Evolutionary conservation across 345 rosid genomes (phyloP).

Genomic region (Psidium guajava): DNA sequence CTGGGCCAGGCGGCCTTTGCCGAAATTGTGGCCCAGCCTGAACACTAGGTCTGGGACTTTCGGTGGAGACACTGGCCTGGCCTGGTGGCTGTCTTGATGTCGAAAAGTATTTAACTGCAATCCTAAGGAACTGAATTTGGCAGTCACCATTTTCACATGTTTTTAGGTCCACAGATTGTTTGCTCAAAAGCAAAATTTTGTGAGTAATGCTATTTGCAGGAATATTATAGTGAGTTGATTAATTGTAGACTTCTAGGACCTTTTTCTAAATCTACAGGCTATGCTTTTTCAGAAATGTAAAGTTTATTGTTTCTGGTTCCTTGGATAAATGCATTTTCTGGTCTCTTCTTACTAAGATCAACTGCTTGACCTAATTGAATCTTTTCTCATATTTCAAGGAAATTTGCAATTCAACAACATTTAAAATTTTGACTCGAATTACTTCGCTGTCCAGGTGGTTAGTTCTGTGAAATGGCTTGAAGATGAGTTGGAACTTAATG

Average conservation of each 20-base stretch:
- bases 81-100: background rate
- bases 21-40: background rate
- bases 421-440: background rate
- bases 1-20: background rate
- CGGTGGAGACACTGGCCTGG: too few relatives aligned
- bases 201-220: background rate
- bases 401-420: background rate
- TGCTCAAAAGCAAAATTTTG: background rate
- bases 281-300: background rate
- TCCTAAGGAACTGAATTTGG: background rate
- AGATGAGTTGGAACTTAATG: conserved; percentile 96
- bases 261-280: background rate
- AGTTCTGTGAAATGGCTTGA: conserved; percentile 99
- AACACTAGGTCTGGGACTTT: background rate
- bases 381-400: background rate
- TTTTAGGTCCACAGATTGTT: background rate
- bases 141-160: background rate
- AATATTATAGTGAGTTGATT: background rate
- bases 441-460: conserved; percentile 48
- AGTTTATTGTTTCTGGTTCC: background rate
- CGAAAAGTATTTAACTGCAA: background rate
- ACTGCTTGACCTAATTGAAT: background rate
- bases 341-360: background rate
- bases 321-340: background rate
- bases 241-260: background rate